Base-by-base conservation (phyloP, 768 basidiomycete genomes). In the Mycena rosella region DNA sequence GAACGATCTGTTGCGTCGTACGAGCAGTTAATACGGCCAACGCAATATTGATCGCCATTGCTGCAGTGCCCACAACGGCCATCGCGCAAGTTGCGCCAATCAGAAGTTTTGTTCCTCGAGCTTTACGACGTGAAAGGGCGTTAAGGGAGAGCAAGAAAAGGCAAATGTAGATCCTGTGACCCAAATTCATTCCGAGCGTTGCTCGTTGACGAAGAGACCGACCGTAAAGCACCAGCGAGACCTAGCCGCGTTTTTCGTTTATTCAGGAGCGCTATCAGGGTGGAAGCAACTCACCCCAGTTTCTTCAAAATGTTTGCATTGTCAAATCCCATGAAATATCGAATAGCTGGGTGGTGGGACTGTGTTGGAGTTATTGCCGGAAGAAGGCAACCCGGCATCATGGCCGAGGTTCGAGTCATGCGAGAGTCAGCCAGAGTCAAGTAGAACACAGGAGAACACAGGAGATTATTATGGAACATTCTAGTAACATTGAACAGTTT, bases 51-150 rank as follows among this genome's bases (percentile, higher is more conserved):
- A 54, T 54, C 34, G 53, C 36, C 53, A 54, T 38, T 54, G 53
- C 53, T 54, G 53, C 53, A 54, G 53, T 54, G 53, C 53, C 53
- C 53, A 54, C 53, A 54, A 54, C 53, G 53, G 53, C 53, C 53
- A 54, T 54, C 53, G 22, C 53, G 53, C 53, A 54, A 54, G n/a
- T 54, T 54, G 53, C 53, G 53, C 53, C 53, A 26, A 54, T 54
- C 53, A 54, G 36, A 54, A 54, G 53, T 54, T 54, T 54, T 54
- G 53, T 54, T 54, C 53, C 53, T 38, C 22, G 53, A 26, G 53
- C 53, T 54, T 54, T 54, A 15, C 53, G 53, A 36, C 53, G 53
- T 54, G 53, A 54, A 54, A 57, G 56, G 29, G 42, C 29, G 56
- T 57, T 5, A 32, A 57, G 22, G 42, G 56, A 57, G 26, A 57